A percentile compares a stretch with the other conserved stretches of the same genome.
These are phyloP conservation scores for Botryotinia calthae DNA, from an alignment of 2,329 filamentous ascomycete species.

Conservation along the genomic window DNA sequence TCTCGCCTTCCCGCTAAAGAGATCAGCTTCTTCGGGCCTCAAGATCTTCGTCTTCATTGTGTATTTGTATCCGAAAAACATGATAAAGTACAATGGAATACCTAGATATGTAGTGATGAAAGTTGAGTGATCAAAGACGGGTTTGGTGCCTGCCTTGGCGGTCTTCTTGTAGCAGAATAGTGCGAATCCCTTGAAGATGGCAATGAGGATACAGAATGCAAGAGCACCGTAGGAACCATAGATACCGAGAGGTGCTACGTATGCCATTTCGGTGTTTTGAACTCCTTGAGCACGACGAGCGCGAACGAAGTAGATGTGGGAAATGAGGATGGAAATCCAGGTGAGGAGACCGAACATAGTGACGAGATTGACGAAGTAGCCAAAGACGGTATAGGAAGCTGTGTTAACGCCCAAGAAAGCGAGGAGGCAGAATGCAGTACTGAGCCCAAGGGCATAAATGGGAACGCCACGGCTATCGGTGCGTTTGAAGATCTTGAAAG, in stretches of 20 bases:
- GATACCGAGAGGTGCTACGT: constrained; percentile 69
- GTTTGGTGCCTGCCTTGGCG: constrained; percentile 46
- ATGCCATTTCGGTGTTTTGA: constrained; percentile 56
- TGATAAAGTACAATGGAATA: constrained; percentile 59
- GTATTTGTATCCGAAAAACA: constrained; percentile 58
- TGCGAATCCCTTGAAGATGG: constrained; percentile 79
- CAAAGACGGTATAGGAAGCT: constrained; percentile 62
- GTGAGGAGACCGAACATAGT: constrained; percentile 39
- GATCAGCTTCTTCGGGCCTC: constrained; percentile 51
- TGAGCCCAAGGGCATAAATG: constrained; percentile 46
- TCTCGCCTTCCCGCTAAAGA: constrained; percentile 56
- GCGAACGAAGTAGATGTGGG: constrained; percentile 65
- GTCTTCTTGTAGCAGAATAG: constrained; percentile 52
- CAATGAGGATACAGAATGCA: constrained; percentile 68
- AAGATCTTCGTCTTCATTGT: constrained; percentile 45
- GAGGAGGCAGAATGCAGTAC: constrained; percentile 57
- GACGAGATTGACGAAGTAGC: constrained; percentile 70
- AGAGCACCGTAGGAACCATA: constrained; percentile 67
- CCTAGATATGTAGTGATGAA: constrained; percentile 64
- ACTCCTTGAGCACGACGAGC: constrained; percentile 62
- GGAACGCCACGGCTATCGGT: constrained; percentile 57
- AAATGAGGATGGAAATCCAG: constrained; percentile 51
- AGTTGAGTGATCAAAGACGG: constrained; percentile 59
- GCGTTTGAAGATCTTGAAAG: constrained; percentile 56
- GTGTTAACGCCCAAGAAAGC: constrained; percentile 63